Evolutionary conservation across 306 rosid species (phyloP), one percentile per base, ranked within the genome.

Genomic region (Cyclanthera cordifolia): DNA sequence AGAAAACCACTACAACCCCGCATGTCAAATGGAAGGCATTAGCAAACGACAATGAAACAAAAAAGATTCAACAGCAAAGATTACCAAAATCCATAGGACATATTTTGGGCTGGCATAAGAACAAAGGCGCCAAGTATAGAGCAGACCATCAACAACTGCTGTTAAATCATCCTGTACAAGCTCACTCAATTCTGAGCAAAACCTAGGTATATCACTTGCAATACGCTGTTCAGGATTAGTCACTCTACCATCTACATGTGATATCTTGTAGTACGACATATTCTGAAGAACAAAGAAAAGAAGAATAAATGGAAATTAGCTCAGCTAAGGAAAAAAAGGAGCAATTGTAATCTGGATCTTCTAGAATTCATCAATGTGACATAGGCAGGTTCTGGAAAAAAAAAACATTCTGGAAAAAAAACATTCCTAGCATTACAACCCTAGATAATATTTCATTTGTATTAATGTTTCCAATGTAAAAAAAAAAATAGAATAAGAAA

Each of bases 81-180:
- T 83, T 89, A 94, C 99, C 99, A 90, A 73, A 73, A 94, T 94
- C 97, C 97, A 90, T 76, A 90, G 75, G 84, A 94, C 87, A 75
- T 94, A 94, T 86, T 94, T 94, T 64, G 99, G 99, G 83, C 99
- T 94, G 49, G 99, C 95, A 84, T 94, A 94, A 54, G 99, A 94
- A 77, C 97, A 94, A 65, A 94, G 79, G 59, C 97, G 86, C 97
- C 96, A 87, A 48, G 97, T 90, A 85, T 94, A 94, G 28, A 90
- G 87, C 47, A 94, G 73, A 66, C 95, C 97, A 83, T 94, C 99
- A 71, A 87, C 76, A 46, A 94, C 95, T 46, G 99, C 99, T 21
- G 83, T 85, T 59, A 94, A 82, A 82, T 94, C 99, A 81, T 94
- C 99, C 69, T 94, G 99, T 69, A 94, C 90, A 53, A 94, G 83